Evolutionary conservation across 2,329 filamentous ascomycete genomes (phyloP).

Genomic region (Diaporthe humulicola): DNA sequence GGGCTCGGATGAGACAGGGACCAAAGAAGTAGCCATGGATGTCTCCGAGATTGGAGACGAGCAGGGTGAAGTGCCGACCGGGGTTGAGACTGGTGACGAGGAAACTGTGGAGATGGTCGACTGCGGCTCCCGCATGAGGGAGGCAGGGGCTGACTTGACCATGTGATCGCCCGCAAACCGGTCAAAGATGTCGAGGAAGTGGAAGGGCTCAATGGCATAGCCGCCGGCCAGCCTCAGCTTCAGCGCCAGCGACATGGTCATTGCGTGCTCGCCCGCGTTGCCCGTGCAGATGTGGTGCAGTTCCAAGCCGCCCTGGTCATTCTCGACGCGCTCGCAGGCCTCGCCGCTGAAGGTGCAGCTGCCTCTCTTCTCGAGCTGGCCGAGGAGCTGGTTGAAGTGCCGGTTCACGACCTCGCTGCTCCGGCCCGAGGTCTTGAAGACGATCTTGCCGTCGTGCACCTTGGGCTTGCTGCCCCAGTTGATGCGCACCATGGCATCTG

Average conservation of each 20-base stretch:
- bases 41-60: not conserved
- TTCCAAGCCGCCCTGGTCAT: not conserved
- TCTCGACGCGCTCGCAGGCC: not conserved
- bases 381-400: slow-evolving; percentile 48
- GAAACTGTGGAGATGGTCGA: slow-evolving; percentile 15
- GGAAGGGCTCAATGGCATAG: slow-evolving; percentile 52
- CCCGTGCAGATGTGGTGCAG: slow-evolving; percentile 48
- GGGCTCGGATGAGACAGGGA: not conserved
- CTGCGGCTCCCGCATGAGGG: not conserved
- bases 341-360: slow-evolving; percentile 26
- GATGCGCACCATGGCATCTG: slow-evolving; percentile 50
- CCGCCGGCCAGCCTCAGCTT: slow-evolving; percentile 49
- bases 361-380: slow-evolving; percentile 28
- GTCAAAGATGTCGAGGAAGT: slow-evolving; percentile 48
- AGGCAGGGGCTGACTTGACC: not conserved
- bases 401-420: slow-evolving; percentile 49
- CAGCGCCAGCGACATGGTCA: slow-evolving; percentile 52
- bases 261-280: slow-evolving; percentile 52
- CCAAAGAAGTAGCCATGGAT: not conserved
- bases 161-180: slow-evolving; percentile 35
- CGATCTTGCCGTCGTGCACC: slow-evolving; percentile 43
- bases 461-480: slow-evolving; percentile 51
- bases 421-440: slow-evolving; percentile 47
- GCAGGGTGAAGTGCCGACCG: slow-evolving; percentile 11
- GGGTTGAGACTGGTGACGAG: slow-evolving; percentile 2